Base-by-base conservation (phyloP, 441 rosid genomes). In the Flueggea neowawraea region DNA sequence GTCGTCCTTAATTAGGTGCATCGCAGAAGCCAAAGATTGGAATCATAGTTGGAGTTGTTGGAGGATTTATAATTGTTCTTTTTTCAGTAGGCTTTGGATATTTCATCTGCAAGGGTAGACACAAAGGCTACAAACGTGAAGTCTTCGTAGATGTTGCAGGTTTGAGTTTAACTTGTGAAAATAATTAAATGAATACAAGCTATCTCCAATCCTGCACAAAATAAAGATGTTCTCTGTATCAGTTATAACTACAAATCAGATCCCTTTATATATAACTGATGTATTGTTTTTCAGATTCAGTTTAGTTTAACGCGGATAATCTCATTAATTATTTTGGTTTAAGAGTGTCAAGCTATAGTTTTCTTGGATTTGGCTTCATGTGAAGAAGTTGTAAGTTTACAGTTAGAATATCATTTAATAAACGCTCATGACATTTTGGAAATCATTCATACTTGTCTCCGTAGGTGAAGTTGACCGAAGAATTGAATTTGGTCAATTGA, bases 81-180 rank as follows among this genome's bases (percentile, higher is more conserved):
- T 73, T 90, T 59, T 50, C 68, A 64, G 89, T 84, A 65, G 81
- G 85, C 73, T 65, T 86, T 63, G 60, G 89, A 58, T 78, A 85
- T 61, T 63, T 82, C 53, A 58, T 83, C 63, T 87, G 73, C 80
- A 89, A 78, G 80, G 78, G 84, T 73, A 84, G 75, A 70, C 83
- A 73, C 56, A 84, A 78, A 75, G 85, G 89, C 67, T 77, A 75
- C 78, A 91, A 57, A 69, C 87, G 77, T 55, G 99, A 94, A 70
- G 88, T 82, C 5, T 94, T 80, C 53, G 96, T 87, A 2, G 99
- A 94, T 78, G 99, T 94, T 64, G 80, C 96, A 86, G 97, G 97
- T 91, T 55, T 69, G 74, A 64, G 41, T 32, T 69, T 33, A 51
- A 31, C 63, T 71, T 61, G 52, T 22, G 28, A 51, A 11, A 9